phyloP scores from a whole-genome alignment of 345 rosid genomes.

The Viola odorata region DNA sequence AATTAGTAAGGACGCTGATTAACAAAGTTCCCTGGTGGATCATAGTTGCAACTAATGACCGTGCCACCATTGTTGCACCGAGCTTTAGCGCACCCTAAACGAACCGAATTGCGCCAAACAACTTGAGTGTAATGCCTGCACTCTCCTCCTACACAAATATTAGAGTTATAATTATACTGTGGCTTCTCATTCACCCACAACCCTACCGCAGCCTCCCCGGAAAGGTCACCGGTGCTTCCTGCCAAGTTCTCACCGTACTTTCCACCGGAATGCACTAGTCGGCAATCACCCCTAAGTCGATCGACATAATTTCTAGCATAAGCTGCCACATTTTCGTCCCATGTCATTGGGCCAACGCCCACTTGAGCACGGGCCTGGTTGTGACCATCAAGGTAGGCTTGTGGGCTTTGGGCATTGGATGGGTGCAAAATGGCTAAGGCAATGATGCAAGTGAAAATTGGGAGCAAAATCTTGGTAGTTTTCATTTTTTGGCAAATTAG shows the following conservation, averaged over 20 bases:
- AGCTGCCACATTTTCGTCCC: constrained; percentile 7
- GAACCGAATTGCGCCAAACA: constrained; percentile 13
- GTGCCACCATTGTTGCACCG: constrained; percentile 13
- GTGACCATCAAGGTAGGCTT: constrained; percentile 16
- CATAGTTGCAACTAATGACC: constrained; percentile 11
- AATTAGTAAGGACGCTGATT: constrained; percentile 11
- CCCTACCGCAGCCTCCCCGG: constrained; percentile 8
- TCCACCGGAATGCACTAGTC: constrained; percentile 11
- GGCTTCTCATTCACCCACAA: constrained; percentile 16
- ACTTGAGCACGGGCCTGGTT: constrained; percentile 14
- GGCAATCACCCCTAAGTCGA: neutral
- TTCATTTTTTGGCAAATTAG: too few relatives aligned
- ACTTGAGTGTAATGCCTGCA: constrained; percentile 18
- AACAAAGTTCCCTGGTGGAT: constrained; percentile 12
- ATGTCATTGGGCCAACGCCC: neutral
- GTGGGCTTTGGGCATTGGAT: constrained; percentile 8
- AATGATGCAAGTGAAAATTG: neutral
- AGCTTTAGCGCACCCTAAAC: constrained; percentile 13
- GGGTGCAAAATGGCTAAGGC: neutral
- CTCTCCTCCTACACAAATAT: neutral
- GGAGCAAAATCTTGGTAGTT: neutral
- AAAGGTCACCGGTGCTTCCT: neutral
- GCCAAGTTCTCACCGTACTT: constrained; percentile 15
- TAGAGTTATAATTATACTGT: constrained; percentile 8
- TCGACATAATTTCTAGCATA: constrained; percentile 1